Base-by-base conservation (phyloP, 805 yeast species). In the Lipomyces mesembrius region DNA sequence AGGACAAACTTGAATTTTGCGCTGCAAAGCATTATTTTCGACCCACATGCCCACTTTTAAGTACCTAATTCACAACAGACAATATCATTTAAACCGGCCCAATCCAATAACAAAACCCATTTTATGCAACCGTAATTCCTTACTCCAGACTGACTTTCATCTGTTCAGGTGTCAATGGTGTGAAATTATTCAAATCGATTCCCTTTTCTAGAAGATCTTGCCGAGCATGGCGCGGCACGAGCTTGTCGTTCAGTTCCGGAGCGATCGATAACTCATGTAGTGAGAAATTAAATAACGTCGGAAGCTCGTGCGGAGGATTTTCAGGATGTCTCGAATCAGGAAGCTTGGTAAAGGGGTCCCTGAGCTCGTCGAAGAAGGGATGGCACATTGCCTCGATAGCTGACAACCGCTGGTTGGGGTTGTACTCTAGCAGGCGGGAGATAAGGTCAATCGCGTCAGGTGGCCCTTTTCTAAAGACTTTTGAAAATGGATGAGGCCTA, bases 331-430 rank as follows among this genome's bases (percentile, higher is more conserved):
- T 73, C 64, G 82, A 79, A 69, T 82, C 80, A n/a, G 83, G 83
- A 59, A 80, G 72, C 60, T 62, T 71, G 11, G 82, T 79, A 68
- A 80, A 71, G 22, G 81, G 82, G 62, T 83, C 83, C 77, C 94
- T 89, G 72, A 94, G 83, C 75, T 93, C 97, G 77, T 91, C 89
- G 77, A 94, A 94, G 78, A 92, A 95, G 32, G 89, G 88, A 80
- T 94, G 97, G 7, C 93, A 87, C 83, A 95, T 80, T 8, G 94
- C 92, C 73, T 89, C 84, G 75, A 88, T 85, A 60, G 98, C 94
- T 57, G 89, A 83, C 67, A 91, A 84, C 77, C 99, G 87, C 64
- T 82, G 80, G 61, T 88, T 90, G 17, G 99, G 99, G 70, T 92
- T 95, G 79, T 95, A 95, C 59, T 92, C 96, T 70, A 95, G 84